These are phyloP conservation scores for Ustilago trichophora DNA, from an alignment of 1,284 basidiomycete genomes.

Conservation along the genomic window DNA sequence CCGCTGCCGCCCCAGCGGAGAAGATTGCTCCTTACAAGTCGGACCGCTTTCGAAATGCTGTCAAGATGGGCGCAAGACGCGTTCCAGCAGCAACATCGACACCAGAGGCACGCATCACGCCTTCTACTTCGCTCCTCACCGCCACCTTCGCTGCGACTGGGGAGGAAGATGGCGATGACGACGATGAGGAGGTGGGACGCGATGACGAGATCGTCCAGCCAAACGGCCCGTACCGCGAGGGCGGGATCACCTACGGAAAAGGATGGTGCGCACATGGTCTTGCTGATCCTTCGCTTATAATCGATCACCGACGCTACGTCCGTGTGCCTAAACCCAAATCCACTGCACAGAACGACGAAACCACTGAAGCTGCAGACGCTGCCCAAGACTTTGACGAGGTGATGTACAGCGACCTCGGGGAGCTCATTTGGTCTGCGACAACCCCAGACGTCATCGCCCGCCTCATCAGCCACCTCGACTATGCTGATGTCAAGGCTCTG, in stretches of 20 bases:
- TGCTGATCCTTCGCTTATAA: conserved; percentile 39
- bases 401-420: conserved; percentile 53
- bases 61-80: conserved; percentile 15
- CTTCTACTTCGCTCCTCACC: conserved; percentile 16
- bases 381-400: conserved; percentile 26
- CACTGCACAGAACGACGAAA: neutral
- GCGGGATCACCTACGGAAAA: conserved; percentile 46
- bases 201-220: conserved; percentile 40
- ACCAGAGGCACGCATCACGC: neutral
- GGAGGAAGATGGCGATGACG: conserved; percentile 16
- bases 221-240: conserved; percentile 48
- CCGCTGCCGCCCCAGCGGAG: conserved; percentile 1
- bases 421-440: conserved; percentile 54
- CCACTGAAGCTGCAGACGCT: neutral
- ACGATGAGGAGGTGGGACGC: neutral
- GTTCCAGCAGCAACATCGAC: neutral
- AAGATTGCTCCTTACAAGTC: conserved; percentile 21
- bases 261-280: conserved; percentile 56
- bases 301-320: conserved; percentile 38
- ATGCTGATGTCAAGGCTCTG: conserved; percentile 58
- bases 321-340: conserved; percentile 10
- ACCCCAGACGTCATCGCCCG: conserved; percentile 51
- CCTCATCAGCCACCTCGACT: conserved; percentile 53
- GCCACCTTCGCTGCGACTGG: conserved; percentile 24
- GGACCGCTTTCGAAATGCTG: conserved; percentile 33